Evolutionary conservation across 495 filamentous ascomycete species (phyloP).

Genomic region (Penicillium pancosmium): DNA sequence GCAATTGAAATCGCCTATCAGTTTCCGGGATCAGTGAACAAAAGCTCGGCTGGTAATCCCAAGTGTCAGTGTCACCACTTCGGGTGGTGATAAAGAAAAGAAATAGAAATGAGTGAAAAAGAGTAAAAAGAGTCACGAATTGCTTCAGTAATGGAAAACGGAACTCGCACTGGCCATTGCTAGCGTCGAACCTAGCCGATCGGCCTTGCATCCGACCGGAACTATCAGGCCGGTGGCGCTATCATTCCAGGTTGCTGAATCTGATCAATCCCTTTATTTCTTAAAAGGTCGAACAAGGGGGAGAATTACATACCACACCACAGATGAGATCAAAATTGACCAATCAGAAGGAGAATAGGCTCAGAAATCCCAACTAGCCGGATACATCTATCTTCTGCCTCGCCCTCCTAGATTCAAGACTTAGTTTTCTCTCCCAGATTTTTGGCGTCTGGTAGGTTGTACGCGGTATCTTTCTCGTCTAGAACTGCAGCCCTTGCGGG

Average conservation of each 20-base stretch:
- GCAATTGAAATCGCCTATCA: neutral
- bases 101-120: too few relatives aligned
- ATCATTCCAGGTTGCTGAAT: constrained; percentile 19
- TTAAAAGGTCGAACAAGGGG: constrained; percentile 24
- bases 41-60: neutral
- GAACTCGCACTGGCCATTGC: neutral
- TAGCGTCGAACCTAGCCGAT: constrained; percentile 13
- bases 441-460: constrained; percentile 17
- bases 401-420: constrained; percentile 8
- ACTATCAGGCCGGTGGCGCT: constrained; percentile 26
- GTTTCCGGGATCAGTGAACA: neutral
- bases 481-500: constrained; percentile 20
- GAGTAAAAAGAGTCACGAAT: too few relatives aligned
- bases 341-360: constrained; percentile 14
- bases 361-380: neutral
- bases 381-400: neutral
- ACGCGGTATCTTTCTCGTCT: constrained; percentile 12
- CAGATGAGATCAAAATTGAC: constrained; percentile 7
- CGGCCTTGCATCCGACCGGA: constrained; percentile 27
- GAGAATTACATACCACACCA: constrained; percentile 16
- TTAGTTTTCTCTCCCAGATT: constrained; percentile 5
- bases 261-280: constrained; percentile 23
- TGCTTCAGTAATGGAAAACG: neutral
- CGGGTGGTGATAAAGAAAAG: neutral
- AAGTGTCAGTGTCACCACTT: neutral